Evolutionary conservation across 805 yeast species (phyloP), one percentile per base, ranked within the genome.

Genomic region (Candida verbasci): DNA sequence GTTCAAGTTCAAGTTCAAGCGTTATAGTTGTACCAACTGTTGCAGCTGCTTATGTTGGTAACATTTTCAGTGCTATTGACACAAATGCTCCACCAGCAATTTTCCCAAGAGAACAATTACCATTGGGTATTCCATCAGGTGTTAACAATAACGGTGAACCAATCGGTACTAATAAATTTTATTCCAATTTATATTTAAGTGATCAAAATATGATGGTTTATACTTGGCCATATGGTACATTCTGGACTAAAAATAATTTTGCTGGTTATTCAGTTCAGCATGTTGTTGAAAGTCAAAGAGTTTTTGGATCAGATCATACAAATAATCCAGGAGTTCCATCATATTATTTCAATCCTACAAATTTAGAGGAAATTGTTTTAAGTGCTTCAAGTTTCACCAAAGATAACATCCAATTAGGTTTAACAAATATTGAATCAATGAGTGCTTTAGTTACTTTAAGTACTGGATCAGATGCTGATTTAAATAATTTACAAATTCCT

Each of bases 81-180:
- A 71, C 44, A 2, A 35, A 37, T 14, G 39, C 35, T 3, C 60
- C 61, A 25, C 46, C 67, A 6, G 38, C 63, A 1, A 64, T 72
- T 34, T 78, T 78, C 58, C 43, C 65, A 3, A 62, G 72, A 35
- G 65, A 65, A 26, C 64, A 55, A 3, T 64, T 74, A 29, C 72
- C 72, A 9, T 53, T 76, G 38, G 45, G 50, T 0, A 52, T 78
- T 26, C 78, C 82, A 14, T 46, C 45, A 3, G 76, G 76, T 24
- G 78, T 74, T 24, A 56, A 62, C 26, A 65, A 68, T 41, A 52
- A 58, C 34, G 72, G 58, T 23, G 47, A 44, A 9, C 73, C 71
- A 9, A 68, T 73, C 41, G 78, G 80, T 50, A 86, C 95, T 17
- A 85, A 86, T 65, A 85, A 83, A 59, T 86, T 85, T 57, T 83